A percentile compares a stretch with the other conserved stretches of the same genome.
Conservation (phyloP, 208 protist species). For the Crithidia mellificae region DNA sequence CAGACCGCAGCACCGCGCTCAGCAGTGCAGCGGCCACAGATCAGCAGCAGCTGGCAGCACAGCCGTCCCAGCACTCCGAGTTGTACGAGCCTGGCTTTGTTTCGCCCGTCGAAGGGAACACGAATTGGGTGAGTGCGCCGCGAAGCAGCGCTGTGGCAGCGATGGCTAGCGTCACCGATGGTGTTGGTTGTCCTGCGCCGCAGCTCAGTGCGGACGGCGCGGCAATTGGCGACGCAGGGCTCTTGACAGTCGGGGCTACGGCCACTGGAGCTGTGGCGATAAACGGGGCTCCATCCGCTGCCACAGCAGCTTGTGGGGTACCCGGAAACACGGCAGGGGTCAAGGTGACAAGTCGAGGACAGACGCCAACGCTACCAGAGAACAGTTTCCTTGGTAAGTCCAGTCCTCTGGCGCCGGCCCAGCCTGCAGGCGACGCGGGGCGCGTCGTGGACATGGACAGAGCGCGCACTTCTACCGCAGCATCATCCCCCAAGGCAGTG, state of each 20-base stretch:
- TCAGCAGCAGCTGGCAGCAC: background rate
- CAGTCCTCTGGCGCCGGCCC: background rate
- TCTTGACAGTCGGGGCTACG: background rate
- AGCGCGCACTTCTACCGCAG: background rate
- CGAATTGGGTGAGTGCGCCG: slow-evolving; percentile 9
- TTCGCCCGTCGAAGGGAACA: slow-evolving; percentile 5
- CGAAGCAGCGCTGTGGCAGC: background rate
- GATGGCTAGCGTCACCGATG: background rate
- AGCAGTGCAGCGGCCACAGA: background rate
- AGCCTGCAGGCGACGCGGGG: background rate
- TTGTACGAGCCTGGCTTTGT: background rate
- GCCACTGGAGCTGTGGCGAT: background rate
- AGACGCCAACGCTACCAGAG: background rate
- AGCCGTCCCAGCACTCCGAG: background rate
- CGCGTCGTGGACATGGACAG: background rate
- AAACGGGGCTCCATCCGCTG: background rate
- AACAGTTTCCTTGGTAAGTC: too few relatives aligned
- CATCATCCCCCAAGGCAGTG: background rate
- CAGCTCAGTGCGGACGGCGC: background rate
- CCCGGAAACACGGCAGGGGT: background rate
- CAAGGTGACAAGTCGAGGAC: background rate
- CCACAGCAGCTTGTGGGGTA: too few relatives aligned
- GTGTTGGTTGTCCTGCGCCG: background rate
- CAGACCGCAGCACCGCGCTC: background rate
- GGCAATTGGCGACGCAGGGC: background rate